Evolutionary conservation across 768 basidiomycete species (phyloP), one percentile per base, ranked within the genome.

Genomic region (Rhizopogon vulgaris): DNA sequence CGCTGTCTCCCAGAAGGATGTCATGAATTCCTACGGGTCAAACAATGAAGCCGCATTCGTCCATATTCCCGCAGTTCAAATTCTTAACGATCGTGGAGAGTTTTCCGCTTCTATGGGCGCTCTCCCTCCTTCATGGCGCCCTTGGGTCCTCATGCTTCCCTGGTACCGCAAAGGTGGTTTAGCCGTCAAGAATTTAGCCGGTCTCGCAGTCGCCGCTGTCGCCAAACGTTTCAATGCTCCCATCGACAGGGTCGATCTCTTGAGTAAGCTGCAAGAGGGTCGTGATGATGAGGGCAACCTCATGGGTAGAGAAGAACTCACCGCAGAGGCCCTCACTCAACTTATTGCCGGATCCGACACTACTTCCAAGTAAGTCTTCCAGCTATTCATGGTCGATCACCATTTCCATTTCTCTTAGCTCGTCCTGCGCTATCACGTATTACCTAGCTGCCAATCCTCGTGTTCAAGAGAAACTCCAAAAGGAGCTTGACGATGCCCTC

Each of bases 311-410:
- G 82, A 82, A 58, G 94, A 95, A 63, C 69, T 96, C 51, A 95
- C 91, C 1, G 92, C 92, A 0, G 94, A 96, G 71, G 86, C 87
- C 41, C 68, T 90, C 17, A 92, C 91, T 1, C 80, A 92, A 43
- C 76, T 94, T 15, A 92, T 94, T 56, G 90, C 90, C 6, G 92
- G 92, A 1, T 88, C 86, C 3, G 93, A 96, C 61, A 96, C 93
- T 1, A 95, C 94, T 0, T 93, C 92, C 41, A 96, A 95, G 89
- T 90, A 58, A 54, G 84, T 39, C 36, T 37, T 17, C 12, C 3
- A 28, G 24, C 39, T 32, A 25, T 30, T 28, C 25, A 24, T 9
- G 18, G 37, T 38, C 47, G 30, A 51, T 50, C 22, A 59, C 37
- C 25, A 49, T 27, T 28, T 28, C 36, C 15, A 28, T 34, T 50